phyloP scores from a whole-genome alignment of 164 flowering plant genomes.

The Taxillus chinensis region DNA sequence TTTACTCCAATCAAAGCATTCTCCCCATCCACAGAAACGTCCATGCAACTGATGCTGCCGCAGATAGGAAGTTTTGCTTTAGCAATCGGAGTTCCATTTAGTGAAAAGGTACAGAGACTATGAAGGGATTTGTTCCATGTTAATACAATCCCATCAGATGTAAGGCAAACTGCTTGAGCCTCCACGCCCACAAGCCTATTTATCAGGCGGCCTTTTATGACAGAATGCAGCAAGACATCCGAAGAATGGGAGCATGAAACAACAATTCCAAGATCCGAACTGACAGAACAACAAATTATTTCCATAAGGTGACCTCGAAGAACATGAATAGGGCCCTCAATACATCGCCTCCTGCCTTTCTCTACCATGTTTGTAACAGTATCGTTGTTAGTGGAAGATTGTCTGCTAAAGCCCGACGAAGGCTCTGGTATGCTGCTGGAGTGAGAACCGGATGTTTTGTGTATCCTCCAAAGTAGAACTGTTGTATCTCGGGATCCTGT shows the following conservation, averaged over 20 bases:
- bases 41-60: slow-evolving; percentile 72
- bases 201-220: slow-evolving; percentile 69
- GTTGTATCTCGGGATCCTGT: slow-evolving; percentile 91
- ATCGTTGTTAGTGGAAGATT: slow-evolving; percentile 35
- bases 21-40: slow-evolving; percentile 69
- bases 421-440: slow-evolving; percentile 42
- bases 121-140: slow-evolving; percentile 61
- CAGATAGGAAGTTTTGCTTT: slow-evolving; percentile 38
- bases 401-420: slow-evolving; percentile 28
- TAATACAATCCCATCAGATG: slow-evolving; percentile 64
- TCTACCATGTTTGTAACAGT: slow-evolving; percentile 34
- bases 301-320: slow-evolving; percentile 81
- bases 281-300: slow-evolving; percentile 67
- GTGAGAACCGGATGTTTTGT: slow-evolving; percentile 29
- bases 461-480: slow-evolving; percentile 81
- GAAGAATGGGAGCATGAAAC: slow-evolving; percentile 71
- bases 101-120: slow-evolving; percentile 51
- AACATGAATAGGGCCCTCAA: slow-evolving; percentile 91
- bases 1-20: slow-evolving; percentile 63
- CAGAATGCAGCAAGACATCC: slow-evolving; percentile 76
- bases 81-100: slow-evolving; percentile 67
- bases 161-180: slow-evolving; percentile 73
- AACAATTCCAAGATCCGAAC: slow-evolving; percentile 75
- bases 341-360: slow-evolving; percentile 40
- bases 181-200: slow-evolving; percentile 56